Conservation (phyloP, 2,329 filamentous ascomycete genomes). For the Diaporthe longicolla region DNA sequence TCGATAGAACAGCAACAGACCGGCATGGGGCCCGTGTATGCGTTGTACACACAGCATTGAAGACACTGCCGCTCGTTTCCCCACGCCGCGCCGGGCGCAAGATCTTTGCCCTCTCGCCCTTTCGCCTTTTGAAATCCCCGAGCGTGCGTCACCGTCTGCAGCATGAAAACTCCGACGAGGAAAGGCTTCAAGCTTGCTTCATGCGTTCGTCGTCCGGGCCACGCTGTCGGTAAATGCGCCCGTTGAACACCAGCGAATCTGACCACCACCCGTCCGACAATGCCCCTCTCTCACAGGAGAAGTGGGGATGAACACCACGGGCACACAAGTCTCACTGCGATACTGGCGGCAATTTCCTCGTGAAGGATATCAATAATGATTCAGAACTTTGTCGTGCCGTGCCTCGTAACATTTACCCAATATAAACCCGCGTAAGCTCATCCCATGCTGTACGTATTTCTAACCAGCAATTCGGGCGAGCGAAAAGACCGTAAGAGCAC, state of each 20-base stretch:
- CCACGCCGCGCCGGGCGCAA: neutral
- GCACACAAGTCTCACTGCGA: neutral
- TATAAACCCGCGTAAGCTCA: neutral
- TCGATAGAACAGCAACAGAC: neutral
- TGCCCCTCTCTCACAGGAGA: too few relatives aligned
- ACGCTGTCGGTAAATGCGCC: slow-evolving; percentile 2
- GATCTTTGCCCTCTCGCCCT: neutral
- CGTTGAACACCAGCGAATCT: neutral
- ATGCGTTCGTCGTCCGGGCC: slow-evolving; percentile 6
- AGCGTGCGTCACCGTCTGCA: slow-evolving; percentile 13
- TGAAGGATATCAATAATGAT: slow-evolving; percentile 26
- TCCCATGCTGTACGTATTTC: slow-evolving; percentile 1
- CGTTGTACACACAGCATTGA: neutral
- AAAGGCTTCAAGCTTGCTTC: neutral
- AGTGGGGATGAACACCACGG: neutral
- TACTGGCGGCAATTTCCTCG: neutral
- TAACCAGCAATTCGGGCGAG: neutral
- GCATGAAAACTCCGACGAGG: slow-evolving; percentile 10
- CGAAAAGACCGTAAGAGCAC: neutral
- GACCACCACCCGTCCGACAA: neutral
- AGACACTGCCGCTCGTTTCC: neutral
- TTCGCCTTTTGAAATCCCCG: slow-evolving; percentile 6
- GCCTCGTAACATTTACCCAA: neutral
- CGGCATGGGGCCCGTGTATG: neutral
- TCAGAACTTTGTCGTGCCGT: slow-evolving; percentile 4